Evolutionary conservation across 192 early-diverging fungal genomes (phyloP), one percentile per base, ranked within the genome.

Genomic region (Mortierella hygrophila): DNA sequence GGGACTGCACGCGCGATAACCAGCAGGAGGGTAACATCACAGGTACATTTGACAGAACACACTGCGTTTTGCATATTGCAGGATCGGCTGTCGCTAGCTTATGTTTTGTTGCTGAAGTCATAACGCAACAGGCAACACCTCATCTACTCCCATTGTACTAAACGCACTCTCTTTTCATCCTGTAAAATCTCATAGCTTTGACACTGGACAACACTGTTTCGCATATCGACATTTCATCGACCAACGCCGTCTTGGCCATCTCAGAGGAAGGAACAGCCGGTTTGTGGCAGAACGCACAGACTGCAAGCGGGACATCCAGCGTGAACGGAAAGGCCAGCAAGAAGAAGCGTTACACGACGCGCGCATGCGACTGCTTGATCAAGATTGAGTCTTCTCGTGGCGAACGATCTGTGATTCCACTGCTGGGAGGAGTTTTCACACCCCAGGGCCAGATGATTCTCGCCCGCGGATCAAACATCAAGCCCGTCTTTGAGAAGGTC

Each of bases 401-500:
- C 1, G 82, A 89, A 32, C 79, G 74, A 32, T 49, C 40, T 4
- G 42, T 82, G 26, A 90, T 93, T 69, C 92, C 91, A 6, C 76
- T 93, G 21, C 38, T 92, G n/a, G 70, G 80, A 37, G 91, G 91
- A 40, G 74, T 74, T 47, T 92, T 91, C 65, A 84, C 90, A 9
- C 81, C 83, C 6, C 83, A 89, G 38, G 79, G 80, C 15, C 83
- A 82, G 38, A 80, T 93, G 40, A 81, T 92, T 70, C 77, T 92
- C 38, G 92, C 89, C 29, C 79, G 90, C 35, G 91, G 91, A 23
- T 91, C 89, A 1, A 90, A 89, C 52, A 78, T 91, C 29, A 91
- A 92, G 78, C 92, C 92, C 0, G 78, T 84, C 6, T 91, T 93
- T 54, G 92, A 93, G 76, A 90, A 83, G 46, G 82, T 93, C 65